Base-by-base conservation (phyloP, 2,329 filamentous ascomycete genomes). In the Thelonectria blattea region DNA sequence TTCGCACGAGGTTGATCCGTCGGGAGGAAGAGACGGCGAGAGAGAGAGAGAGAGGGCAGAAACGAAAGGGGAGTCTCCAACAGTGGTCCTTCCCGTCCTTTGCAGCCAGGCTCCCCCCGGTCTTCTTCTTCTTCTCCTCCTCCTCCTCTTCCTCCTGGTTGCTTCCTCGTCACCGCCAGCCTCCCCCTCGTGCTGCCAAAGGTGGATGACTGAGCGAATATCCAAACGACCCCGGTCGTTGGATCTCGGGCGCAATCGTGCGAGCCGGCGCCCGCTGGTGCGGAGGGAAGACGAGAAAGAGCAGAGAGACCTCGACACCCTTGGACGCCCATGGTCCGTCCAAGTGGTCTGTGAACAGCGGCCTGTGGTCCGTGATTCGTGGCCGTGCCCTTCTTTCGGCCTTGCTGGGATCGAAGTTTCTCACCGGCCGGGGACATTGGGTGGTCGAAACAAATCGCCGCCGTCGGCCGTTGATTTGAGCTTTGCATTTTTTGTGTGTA, bases 201-300 rank as follows among this genome's bases (percentile, higher is more conserved):
- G 32, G 54, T 52, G 45, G 56, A 58, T 56, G 57, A 65, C 63
- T 65, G 62, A 69, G 66, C 58, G 63, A 70, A 66, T 66, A 64
- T 68, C 65, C 53, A 63, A 30, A 45, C 64, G 63, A 66, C 65
- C 68, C 64, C 50, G 48, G 68, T 63, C 61, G 62, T 62, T 65
- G 60, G 58, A 66, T 64, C 61, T 66, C 56, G 59, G 63, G 61
- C 61, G 51, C 58, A 67, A 60, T 69, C 61, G 57, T 52, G 61
- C 59, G 60, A 68, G 68, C 60, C 64, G 66, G 60, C 68, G 61
- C 65, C 65, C 64, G 68, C 64, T 69, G 56, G 61, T 68, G 61
- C 61, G 68, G 66, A 69, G 66, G 46, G 34, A 24, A 24, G n/a
- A n/a, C n/a, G n/a, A 24, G 22, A 24, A 3, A 24, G 22, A 24